Evolutionary conservation across 2,329 filamentous ascomycete species (phyloP).

Genomic region (Epichloe festucae): DNA sequence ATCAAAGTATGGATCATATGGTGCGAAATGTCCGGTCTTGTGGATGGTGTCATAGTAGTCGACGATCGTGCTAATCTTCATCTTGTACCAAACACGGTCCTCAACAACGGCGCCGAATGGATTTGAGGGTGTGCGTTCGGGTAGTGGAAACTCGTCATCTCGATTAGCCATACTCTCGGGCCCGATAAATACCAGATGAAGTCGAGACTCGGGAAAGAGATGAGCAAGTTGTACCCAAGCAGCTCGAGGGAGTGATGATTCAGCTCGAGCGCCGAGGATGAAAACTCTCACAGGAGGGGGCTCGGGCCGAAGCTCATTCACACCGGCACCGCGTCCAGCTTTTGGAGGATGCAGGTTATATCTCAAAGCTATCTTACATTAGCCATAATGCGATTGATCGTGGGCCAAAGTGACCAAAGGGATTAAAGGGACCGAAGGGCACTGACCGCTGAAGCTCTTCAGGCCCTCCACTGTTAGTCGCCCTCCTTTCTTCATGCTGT

Average conservation of each 20-base stretch:
- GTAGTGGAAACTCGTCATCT: conserved; percentile 83
- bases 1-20: conserved; percentile 97
- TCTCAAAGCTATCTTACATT: conserved; percentile 51
- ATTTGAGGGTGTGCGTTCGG: conserved; percentile 70
- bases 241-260: conserved; percentile 86
- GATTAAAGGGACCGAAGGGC: background rate
- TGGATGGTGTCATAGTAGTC: conserved; percentile 98
- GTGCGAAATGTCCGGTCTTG: conserved; percentile 77
- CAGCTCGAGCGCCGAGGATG: conserved; percentile 87
- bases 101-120: conserved; percentile 92
- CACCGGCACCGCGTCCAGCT: conserved; percentile 57
- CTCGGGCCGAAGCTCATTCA: conserved; percentile 70
- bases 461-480: conserved; percentile 77
- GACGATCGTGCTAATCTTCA: conserved; percentile 97
- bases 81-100: conserved; percentile 70
- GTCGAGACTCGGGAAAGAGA: conserved; percentile 81
- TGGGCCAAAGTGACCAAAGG: background rate
- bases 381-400: background rate
- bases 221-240: conserved; percentile 92
- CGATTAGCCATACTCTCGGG: conserved; percentile 94
- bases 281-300: conserved; percentile 87
- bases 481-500: conserved; percentile 61
- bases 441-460: conserved; percentile 82
- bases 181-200: conserved; percentile 89
- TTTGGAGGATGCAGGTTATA: conserved; percentile 87